Base-by-base conservation (phyloP, 495 filamentous ascomycete species). In the Aspergillus sclerotioniger region DNA sequence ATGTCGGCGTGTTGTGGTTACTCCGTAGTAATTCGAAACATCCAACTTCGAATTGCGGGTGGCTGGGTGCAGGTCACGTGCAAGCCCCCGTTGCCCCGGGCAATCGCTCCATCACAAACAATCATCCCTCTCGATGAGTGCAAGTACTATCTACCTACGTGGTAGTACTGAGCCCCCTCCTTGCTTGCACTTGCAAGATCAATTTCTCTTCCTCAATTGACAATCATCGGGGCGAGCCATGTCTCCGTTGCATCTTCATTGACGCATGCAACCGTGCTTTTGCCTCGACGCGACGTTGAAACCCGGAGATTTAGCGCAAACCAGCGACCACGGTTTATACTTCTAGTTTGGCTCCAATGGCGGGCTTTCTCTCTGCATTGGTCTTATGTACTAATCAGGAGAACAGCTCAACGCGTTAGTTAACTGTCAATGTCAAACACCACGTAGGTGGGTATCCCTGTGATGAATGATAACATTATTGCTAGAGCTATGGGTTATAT, bases 61-160 rank as follows among this genome's bases (percentile, higher is more conserved):
- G 66, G 63, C 61, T 66, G 66, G 66, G 61, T 1, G 37, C 0
- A 8, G 5, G 37, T 65, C 62, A 65, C 62, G 65, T 68, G 65
- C 28, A 20, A 1, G 10, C 3, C 16, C 12, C 19, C 37, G 62
- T 67, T 67, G 65, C 62, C 59, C 60, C 53, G 59, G 62, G 62
- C 55, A 50, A 64, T 53, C 37, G 37, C 28, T 3, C n/a, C 3
- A 29, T 39, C 37, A 63, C 61, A 67, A 67, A 58, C 62, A 59
- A 17, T n/a, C 44, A 19, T 7, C 44, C 25, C 21, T 0, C 20
- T 49, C 20, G 8, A 31, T 21, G 5, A 10, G 2, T n/a, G n/a
- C n/a, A n/a, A n/a, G n/a, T n/a, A n/a, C n/a, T n/a, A n/a, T n/a
- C n/a, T n/a, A n/a, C n/a, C n/a, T n/a, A n/a, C n/a, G n/a, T n/a